phyloP scores from a whole-genome alignment of 306 rosid genomes.

The Fragaria iinumae region DNA sequence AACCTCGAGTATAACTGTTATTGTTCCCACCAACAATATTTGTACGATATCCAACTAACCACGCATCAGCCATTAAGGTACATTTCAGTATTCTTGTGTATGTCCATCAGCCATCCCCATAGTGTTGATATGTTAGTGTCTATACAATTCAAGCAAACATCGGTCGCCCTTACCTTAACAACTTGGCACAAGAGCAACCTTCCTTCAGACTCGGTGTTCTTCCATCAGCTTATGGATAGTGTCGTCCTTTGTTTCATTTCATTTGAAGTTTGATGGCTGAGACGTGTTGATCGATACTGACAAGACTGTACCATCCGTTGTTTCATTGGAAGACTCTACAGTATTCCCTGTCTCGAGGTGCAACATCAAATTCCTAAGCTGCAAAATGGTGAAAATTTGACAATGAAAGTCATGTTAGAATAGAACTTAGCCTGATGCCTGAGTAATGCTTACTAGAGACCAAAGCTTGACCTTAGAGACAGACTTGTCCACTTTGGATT shows the following conservation, averaged over 20 bases:
- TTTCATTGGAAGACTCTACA: constrained; percentile 38
- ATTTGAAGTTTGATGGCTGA: not conserved
- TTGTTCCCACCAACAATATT: not conserved
- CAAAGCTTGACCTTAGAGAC: not conserved
- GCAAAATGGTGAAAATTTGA: constrained; percentile 17
- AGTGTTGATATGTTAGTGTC: not conserved
- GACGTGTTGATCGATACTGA: constrained; percentile 35
- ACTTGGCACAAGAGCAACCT: not conserved
- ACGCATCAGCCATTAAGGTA: not conserved
- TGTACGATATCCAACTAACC: not conserved
- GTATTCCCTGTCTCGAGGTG: constrained; percentile 54
- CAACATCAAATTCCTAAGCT: constrained; percentile 76
- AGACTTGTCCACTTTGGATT: not conserved
- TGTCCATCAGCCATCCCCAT: not conserved
- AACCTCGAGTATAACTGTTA: not conserved
- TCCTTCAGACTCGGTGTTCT: not conserved
- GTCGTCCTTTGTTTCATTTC: not conserved
- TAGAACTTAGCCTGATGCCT: constrained; percentile 1
- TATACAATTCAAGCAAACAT: not conserved
- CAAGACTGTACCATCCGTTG: constrained; percentile 30
- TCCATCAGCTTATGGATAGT: not conserved
- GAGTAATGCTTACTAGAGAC: not conserved
- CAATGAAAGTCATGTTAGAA: constrained; percentile 18
- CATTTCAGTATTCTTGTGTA: not conserved
- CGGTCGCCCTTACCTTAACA: not conserved